Base-by-base conservation (phyloP, 805 yeast species). In the Teunomyces tritomae region DNA sequence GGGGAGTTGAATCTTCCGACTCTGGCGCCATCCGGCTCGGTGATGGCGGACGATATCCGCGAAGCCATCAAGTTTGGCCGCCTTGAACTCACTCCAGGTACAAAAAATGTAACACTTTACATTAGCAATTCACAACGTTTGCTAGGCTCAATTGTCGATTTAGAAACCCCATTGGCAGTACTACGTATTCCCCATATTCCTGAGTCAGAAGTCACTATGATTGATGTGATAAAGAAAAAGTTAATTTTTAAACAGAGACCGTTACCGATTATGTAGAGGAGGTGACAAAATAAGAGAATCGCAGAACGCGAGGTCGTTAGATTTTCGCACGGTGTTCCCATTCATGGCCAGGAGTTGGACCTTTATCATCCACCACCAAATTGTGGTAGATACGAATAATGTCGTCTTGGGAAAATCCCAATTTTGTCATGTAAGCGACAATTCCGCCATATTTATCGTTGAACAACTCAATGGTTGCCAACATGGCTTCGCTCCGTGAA, bases 51-150 rank as follows among this genome's bases (percentile, higher is more conserved):
- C 49, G 63, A 54, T 0, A 55, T 67, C 2, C 55, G 66, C 47
- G 68, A 79, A 43, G 83, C 83, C 0, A 78, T 83, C 3, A 67
- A 65, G 52, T 74, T 78, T 57, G 86, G 87, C 0, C 67, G 55
- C 24, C 53, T 83, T 39, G 76, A 74, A 41, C 56, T 80, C 11
- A 79, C 78, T 26, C 70, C 65, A 1, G 72, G 70, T 49, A 55
- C 55, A 3, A 45, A 54, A 0, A 74, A 72, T 37, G 88, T 83
- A 0, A 80, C 84, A 0, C 60, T 87, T 44, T 82, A 70, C 50
- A 75, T 87, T 8, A 88, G 91, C 2, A 82, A 78, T 24, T 80
- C 87, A 4, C 95, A 87, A 59, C 69, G 92, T 51, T 64, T 87
- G 24, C 52, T 85, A 17, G 95, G 95, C 0, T 66, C 70, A 2